Percentiles rank a stretch among this genome's conserved stretches.
Evolutionary conservation across 2,329 filamentous ascomycete species (phyloP).

Genomic region (Plectosphaerella cucumerina): DNA sequence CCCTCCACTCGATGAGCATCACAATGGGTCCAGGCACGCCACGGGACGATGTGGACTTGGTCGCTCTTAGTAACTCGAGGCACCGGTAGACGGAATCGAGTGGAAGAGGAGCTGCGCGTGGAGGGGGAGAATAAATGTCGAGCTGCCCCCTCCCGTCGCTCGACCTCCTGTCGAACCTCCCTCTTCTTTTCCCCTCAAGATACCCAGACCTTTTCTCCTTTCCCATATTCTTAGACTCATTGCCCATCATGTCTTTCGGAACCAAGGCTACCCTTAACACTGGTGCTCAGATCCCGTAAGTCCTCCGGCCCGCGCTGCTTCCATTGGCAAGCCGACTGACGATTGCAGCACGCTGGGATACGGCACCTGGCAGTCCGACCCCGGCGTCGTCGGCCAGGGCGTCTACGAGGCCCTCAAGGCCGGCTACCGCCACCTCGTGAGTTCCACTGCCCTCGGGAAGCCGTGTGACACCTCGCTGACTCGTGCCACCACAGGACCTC

Average conservation of each 20-base stretch:
- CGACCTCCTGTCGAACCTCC: background rate
- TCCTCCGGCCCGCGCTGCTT: constrained; percentile 42
- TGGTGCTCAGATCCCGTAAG: constrained; percentile 62
- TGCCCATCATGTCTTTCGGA: constrained; percentile 46
- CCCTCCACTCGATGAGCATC: background rate
- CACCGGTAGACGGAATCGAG: background rate
- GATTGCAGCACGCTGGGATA: background rate
- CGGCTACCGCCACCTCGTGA: constrained; percentile 58
- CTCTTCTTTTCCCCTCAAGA: background rate
- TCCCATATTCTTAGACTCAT: background rate
- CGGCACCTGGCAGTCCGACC: constrained; percentile 65
- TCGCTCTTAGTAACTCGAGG: background rate
- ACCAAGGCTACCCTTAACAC: constrained; percentile 55
- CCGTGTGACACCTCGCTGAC: background rate
- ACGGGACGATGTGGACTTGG: background rate
- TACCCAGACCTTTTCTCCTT: background rate
- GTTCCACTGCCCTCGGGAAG: background rate
- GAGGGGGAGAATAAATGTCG: background rate
- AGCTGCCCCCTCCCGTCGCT: background rate
- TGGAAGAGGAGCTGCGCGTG: background rate
- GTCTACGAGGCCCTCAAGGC: constrained; percentile 60
- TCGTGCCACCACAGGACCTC: constrained; percentile 22
- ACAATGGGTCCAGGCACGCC: background rate
- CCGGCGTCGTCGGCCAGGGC: constrained; percentile 59
- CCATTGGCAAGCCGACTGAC: constrained; percentile 26